These are phyloP conservation scores for Malassezia sp. DNA, from an alignment of 1,284 basidiomycete species.

Conservation along the genomic window DNA sequence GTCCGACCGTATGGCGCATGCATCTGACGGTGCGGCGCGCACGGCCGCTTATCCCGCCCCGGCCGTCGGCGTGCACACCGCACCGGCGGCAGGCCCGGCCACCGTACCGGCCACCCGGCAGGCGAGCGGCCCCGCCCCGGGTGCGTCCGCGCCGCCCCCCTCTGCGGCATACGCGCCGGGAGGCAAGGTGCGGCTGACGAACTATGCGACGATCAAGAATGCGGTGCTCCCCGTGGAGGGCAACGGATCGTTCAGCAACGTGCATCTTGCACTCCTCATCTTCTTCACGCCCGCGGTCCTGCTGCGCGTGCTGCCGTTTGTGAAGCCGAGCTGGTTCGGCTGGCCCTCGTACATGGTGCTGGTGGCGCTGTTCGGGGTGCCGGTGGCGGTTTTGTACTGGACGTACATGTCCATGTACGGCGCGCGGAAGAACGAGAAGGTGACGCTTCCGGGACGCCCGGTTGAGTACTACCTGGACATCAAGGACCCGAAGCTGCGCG, in stretches of 20 bases:
- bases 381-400: constrained; percentile 81
- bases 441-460: constrained; percentile 60
- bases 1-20: too few relatives aligned
- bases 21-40: too few relatives aligned
- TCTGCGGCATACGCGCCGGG: too few relatives aligned
- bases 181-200: constrained; percentile 43
- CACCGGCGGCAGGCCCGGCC: too few relatives aligned
- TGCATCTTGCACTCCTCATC: constrained; percentile 61
- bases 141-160: too few relatives aligned
- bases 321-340: constrained; percentile 41
- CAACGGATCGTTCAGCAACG: constrained; percentile 48
- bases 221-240: constrained; percentile 43
- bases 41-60: too few relatives aligned
- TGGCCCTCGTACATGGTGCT: constrained; percentile 49
- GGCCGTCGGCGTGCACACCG: too few relatives aligned
- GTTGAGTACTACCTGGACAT: constrained; percentile 83
- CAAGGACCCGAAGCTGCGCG: constrained; percentile 68
- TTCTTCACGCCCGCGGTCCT: constrained; percentile 38
- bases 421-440: constrained; percentile 71
- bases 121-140: too few relatives aligned
- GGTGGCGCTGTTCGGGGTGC: constrained; percentile 62
- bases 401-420: constrained; percentile 71
- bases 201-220: constrained; percentile 40
- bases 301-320: constrained; percentile 40
- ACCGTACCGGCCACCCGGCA: too few relatives aligned